Percentiles rank a stretch among this genome's conserved stretches.
These are phyloP conservation scores for Umbelopsis sp. DNA, from an alignment of 192 early-diverging fungal species.

Conservation along the genomic window DNA sequence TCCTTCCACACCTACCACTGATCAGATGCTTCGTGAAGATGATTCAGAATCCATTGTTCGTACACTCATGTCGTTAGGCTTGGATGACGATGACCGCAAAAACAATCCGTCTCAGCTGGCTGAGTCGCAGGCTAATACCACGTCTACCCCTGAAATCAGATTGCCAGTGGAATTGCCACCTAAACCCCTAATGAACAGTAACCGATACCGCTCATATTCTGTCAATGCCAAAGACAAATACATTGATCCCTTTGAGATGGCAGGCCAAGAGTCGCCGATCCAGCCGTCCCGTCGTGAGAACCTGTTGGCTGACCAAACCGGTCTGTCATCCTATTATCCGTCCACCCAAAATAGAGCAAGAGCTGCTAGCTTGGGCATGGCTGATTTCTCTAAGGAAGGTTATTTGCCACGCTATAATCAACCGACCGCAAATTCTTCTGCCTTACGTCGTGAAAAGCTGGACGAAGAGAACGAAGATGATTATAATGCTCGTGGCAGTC, in stretches of 20 bases:
- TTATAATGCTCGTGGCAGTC: neutral
- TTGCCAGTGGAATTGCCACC: conserved; percentile 22
- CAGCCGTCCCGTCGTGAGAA: neutral
- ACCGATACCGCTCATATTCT: conserved; percentile 36
- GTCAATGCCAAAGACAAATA: conserved; percentile 32
- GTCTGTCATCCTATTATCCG: neutral
- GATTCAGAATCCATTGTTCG: conserved; percentile 35
- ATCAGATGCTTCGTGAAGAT: conserved; percentile 37
- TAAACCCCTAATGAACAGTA: conserved; percentile 22
- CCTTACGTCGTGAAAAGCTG: conserved; percentile 7
- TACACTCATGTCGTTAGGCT: conserved; percentile 36
- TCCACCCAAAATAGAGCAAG: conserved; percentile 48
- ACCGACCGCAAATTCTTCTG: neutral
- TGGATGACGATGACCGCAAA: conserved; percentile 32
- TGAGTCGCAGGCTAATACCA: conserved; percentile 4
- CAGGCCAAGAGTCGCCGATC: neutral
- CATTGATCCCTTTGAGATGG: neutral
- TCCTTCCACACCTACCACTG: conserved; percentile 25
- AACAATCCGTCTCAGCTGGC: neutral
- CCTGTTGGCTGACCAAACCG: neutral
- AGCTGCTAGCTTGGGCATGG: conserved; percentile 51
- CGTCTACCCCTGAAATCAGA: neutral
- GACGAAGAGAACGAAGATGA: neutral
- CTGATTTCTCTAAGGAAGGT: conserved; percentile 29
- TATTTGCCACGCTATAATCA: neutral